phyloP scores from a whole-genome alignment of 371 early-diverging fungal genomes.

The Apophysomyces sp. region DNA sequence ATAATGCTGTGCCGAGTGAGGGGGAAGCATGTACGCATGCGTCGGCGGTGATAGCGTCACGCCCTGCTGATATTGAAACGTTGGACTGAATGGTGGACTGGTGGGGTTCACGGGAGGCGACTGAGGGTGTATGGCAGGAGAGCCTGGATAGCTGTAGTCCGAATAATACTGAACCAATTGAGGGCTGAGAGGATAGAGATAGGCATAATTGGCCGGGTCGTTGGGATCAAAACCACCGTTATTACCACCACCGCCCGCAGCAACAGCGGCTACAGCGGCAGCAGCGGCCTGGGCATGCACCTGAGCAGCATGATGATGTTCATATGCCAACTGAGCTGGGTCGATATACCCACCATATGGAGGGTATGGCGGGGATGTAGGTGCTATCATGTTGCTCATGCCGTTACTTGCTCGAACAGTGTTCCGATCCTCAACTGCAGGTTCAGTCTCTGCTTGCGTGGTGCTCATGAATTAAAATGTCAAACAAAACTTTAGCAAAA shows the following conservation, averaged over 20 bases:
- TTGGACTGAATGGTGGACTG: slow-evolving; percentile 46
- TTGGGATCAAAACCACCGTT: slow-evolving; percentile 16
- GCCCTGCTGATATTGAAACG: slow-evolving; percentile 28
- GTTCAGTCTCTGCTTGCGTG: not conserved
- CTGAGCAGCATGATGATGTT: slow-evolving; percentile 4
- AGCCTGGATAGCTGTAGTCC: slow-evolving; percentile 40
- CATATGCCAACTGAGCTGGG: slow-evolving; percentile 4
- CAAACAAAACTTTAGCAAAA: not conserved
- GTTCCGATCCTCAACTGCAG: not conserved
- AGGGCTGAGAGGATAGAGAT: slow-evolving; percentile 38
- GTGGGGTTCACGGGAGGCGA: slow-evolving; percentile 44
- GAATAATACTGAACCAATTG: slow-evolving; percentile 38
- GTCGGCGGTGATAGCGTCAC: slow-evolving; percentile 29
- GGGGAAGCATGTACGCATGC: slow-evolving; percentile 34
- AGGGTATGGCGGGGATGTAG: slow-evolving; percentile 13
- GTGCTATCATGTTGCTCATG: not conserved
- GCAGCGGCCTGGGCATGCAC: slow-evolving; percentile 1
- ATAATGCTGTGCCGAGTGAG: slow-evolving; percentile 25
- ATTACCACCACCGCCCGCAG: not conserved
- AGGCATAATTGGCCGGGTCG: slow-evolving; percentile 19
- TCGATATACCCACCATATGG: slow-evolving; percentile 13
- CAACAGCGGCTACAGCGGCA: not conserved
- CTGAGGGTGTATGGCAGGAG: slow-evolving; percentile 44
- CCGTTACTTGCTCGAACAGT: not conserved
- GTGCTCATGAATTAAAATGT: slow-evolving; percentile 1